Conservation (phyloP, 495 filamentous ascomycete species). For the Tricharina praecox region DNA sequence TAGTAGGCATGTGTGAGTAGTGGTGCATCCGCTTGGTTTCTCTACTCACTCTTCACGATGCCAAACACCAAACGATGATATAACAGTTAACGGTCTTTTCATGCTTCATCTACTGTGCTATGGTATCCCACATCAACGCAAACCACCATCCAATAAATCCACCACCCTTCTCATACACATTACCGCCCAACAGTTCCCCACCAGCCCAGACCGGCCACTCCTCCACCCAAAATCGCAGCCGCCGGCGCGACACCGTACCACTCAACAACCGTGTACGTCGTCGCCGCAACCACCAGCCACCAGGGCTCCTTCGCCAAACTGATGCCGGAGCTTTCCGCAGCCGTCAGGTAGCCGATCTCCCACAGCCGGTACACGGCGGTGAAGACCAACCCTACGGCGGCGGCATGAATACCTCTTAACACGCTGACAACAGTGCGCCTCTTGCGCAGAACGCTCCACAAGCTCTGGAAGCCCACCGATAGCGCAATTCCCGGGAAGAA, state of each 20-base stretch:
- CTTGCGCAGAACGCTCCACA: conserved; percentile 47
- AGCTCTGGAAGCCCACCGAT: conserved; percentile 47
- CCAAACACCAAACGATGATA: no score
- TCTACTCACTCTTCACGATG: no score
- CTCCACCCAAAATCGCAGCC: conserved; percentile 49
- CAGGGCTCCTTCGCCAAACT: conserved; percentile 52
- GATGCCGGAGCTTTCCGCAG: conserved; percentile 32
- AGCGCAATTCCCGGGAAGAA: conserved; percentile 54
- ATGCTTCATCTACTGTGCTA: no score
- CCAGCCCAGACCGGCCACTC: conserved; percentile 44
- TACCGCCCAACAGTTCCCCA: conserved; percentile 38
- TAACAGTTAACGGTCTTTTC: no score
- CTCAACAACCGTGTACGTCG: conserved; percentile 43
- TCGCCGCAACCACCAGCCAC: conserved; percentile 54
- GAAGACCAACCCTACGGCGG: conserved; percentile 62
- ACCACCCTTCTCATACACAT: no score
- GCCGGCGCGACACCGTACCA: conserved; percentile 47
- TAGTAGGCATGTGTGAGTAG: no score
- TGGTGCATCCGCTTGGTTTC: no score
- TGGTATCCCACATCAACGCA: no score
- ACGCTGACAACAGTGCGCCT: conserved; percentile 38
- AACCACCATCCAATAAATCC: no score
- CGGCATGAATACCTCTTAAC: conserved; percentile 55
- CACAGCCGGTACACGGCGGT: conserved; percentile 76
- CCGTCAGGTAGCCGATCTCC: conserved; percentile 55